Conservation (phyloP, 2,329 filamentous ascomycete species). For the Monosporascus cannonballus region DNA sequence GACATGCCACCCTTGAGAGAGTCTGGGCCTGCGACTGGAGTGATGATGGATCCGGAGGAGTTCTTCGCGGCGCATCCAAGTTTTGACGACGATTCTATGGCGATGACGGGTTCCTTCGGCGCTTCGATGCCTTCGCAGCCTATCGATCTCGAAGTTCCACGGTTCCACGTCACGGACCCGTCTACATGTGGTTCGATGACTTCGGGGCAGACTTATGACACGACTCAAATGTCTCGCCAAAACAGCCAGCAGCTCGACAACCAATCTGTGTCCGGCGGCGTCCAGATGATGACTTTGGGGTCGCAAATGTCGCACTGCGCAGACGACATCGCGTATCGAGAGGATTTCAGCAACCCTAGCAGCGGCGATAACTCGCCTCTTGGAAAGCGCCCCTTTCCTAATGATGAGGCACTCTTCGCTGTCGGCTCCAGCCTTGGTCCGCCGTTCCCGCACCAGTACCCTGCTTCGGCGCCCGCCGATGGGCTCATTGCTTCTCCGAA, state of each 20-base stretch:
- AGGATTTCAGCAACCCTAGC: slow-evolving; percentile 15
- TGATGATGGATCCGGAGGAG: slow-evolving; percentile 33
- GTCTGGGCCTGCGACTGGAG: slow-evolving; percentile 17
- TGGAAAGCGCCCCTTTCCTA: slow-evolving; percentile 18
- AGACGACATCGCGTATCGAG: slow-evolving; percentile 16
- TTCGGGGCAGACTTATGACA: slow-evolving; percentile 26
- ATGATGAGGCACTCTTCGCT: slow-evolving; percentile 26
- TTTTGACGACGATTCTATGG: slow-evolving; percentile 11
- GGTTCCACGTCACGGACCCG: slow-evolving; percentile 18
- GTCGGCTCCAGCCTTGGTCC: slow-evolving; percentile 31
- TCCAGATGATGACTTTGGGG: slow-evolving; percentile 26
- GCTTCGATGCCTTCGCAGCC: slow-evolving; percentile 11
- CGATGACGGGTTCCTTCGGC: slow-evolving; percentile 8
- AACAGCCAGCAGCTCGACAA: slow-evolving; percentile 27
- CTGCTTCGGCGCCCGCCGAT: slow-evolving; percentile 21
- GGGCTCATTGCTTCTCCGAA: slow-evolving; percentile 25
- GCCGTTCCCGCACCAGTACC: slow-evolving; percentile 23
- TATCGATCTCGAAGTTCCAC: slow-evolving; percentile 16
- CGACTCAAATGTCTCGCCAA: slow-evolving; percentile 26
- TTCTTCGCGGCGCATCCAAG: slow-evolving; percentile 28
- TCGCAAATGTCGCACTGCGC: slow-evolving; percentile 27
- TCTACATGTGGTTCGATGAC: slow-evolving; percentile 31
- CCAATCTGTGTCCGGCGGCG: slow-evolving; percentile 20
- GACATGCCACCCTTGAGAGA: slow-evolving; percentile 33
- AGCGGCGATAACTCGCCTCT: slow-evolving; percentile 20